Percentiles rank a stretch among this genome's conserved stretches.
Evolutionary conservation across 2,329 filamentous ascomycete genomes (phyloP).

Genomic region (Exophiala xenobiotica): DNA sequence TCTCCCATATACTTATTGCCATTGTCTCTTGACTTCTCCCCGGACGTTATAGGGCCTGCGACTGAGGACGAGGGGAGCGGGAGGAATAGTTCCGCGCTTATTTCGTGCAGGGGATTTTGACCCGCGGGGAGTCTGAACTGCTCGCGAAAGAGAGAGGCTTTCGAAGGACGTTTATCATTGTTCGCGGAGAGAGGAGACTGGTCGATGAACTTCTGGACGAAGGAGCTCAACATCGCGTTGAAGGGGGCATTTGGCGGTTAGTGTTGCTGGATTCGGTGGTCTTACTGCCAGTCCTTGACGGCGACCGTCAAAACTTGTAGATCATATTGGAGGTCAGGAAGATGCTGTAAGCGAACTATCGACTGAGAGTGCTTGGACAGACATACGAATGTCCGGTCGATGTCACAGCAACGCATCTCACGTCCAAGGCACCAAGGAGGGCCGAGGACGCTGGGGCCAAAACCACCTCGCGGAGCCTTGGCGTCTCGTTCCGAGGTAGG

Average conservation of each 20-base stretch:
- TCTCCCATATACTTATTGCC: conserved; percentile 90
- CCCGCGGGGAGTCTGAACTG: conserved; percentile 93
- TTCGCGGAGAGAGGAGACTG: conserved; percentile 74
- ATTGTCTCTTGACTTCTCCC: conserved; percentile 57
- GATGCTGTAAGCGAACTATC: background rate
- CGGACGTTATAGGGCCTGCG: conserved; percentile 51
- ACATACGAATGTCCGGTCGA: background rate
- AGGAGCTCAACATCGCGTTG: conserved; percentile 59
- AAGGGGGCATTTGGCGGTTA: conserved; percentile 2
- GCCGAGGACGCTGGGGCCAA: conserved; percentile 11
- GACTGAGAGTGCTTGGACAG: background rate
- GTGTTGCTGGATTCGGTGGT: background rate
- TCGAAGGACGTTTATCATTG: conserved; percentile 77
- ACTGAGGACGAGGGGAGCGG: conserved; percentile 63
- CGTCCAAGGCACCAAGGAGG: conserved; percentile 2
- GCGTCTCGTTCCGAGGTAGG: background rate
- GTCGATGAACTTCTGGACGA: conserved; percentile 95
- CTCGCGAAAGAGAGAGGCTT: conserved; percentile 87
- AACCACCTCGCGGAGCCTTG: background rate
- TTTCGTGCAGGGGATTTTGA: conserved; percentile 92
- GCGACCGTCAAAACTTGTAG: conserved; percentile 7
- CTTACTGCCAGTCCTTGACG: conserved; percentile 8
- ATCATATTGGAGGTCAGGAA: conserved; percentile 9
- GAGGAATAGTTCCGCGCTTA: conserved; percentile 91
- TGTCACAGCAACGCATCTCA: conserved; percentile 27